Conservation (phyloP, 139 green algal genomes). For the Micractinium conductrix region DNA sequence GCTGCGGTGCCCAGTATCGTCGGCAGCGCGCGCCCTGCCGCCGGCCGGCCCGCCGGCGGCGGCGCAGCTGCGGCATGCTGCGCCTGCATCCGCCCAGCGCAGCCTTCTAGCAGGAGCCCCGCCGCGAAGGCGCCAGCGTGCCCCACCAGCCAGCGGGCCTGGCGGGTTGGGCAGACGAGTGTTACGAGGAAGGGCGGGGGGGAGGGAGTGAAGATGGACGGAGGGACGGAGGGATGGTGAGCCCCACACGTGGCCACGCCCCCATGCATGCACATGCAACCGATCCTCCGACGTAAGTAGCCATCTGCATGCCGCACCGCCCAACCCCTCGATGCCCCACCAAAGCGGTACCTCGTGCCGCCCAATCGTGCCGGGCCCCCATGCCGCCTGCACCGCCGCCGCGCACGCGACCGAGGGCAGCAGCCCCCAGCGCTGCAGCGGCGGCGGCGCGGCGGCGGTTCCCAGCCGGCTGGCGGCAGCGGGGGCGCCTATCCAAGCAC, state of each 20-base stretch:
- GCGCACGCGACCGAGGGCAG: not conserved
- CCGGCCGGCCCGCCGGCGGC: not conserved
- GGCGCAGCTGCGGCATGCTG: not conserved
- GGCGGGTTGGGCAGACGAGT: too few species aligned
- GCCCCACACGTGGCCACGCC: too few species aligned
- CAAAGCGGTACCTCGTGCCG: not conserved
- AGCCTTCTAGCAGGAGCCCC: not conserved
- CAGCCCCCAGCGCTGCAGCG: conserved; percentile 3
- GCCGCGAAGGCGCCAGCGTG: not conserved
- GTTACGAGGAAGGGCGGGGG: too few species aligned
- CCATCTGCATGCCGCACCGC: too few species aligned
- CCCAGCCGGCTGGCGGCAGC: not conserved
- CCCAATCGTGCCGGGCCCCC: not conserved
- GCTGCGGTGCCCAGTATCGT: not conserved
- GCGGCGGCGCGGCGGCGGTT: not conserved
- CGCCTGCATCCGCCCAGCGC: not conserved
- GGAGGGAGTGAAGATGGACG: too few species aligned
- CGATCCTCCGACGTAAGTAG: too few species aligned
- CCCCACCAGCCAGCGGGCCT: not conserved
- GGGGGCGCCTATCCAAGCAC: not conserved
- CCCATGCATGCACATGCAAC: too few species aligned
- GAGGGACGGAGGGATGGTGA: too few species aligned
- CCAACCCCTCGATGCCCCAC: too few species aligned
- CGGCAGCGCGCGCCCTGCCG: not conserved
- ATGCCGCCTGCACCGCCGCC: not conserved